Percentiles rank a stretch among this genome's conserved stretches.
These are phyloP conservation scores for Neonectria hederae DNA, from an alignment of 2,329 filamentous ascomycete genomes.

Conservation along the genomic window DNA sequence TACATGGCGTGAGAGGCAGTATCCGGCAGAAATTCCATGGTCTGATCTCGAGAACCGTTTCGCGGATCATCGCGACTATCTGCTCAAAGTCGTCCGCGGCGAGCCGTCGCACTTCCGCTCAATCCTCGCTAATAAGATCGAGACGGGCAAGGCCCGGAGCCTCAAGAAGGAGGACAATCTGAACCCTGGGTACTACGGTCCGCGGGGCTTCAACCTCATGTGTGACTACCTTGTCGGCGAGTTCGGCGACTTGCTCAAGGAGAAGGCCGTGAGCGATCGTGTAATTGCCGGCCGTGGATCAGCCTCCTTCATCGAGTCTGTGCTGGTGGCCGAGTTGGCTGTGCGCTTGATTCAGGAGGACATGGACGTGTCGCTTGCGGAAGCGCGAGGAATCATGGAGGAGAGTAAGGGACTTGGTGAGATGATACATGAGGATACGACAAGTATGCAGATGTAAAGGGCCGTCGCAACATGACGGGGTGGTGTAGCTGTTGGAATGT, in stretches of 20 bases:
- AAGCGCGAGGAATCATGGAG: slow-evolving; percentile 65
- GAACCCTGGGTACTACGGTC: slow-evolving; percentile 85
- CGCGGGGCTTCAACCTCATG: slow-evolving; percentile 76
- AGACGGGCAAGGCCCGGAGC: slow-evolving; percentile 65
- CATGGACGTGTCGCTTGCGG: slow-evolving; percentile 54
- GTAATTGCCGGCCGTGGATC: slow-evolving; percentile 74
- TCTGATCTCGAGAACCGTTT: slow-evolving; percentile 67
- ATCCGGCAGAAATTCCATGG: slow-evolving; percentile 77
- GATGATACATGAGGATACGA: slow-evolving; percentile 70
- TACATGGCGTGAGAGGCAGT: slow-evolving; percentile 62
- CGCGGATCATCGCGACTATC: slow-evolving; percentile 59
- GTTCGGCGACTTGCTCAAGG: slow-evolving; percentile 69
- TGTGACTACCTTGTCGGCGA: slow-evolving; percentile 72
- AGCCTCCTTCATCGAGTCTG: slow-evolving; percentile 75
- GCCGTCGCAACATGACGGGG: not conserved
- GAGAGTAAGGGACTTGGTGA: slow-evolving; percentile 75
- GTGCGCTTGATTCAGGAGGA: slow-evolving; percentile 66
- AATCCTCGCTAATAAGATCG: slow-evolving; percentile 63
- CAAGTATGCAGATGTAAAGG: not conserved
- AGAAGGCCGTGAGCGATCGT: slow-evolving; percentile 69
- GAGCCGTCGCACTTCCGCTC: slow-evolving; percentile 69
- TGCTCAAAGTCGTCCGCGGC: slow-evolving; percentile 70
- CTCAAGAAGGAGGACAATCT: slow-evolving; percentile 67
- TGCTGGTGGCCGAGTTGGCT: slow-evolving; percentile 78
- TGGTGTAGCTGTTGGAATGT: not conserved